Evolutionary conservation across 495 filamentous ascomycete species (phyloP).

Genomic region (Aspergillus sclerotiicarbonarius): DNA sequence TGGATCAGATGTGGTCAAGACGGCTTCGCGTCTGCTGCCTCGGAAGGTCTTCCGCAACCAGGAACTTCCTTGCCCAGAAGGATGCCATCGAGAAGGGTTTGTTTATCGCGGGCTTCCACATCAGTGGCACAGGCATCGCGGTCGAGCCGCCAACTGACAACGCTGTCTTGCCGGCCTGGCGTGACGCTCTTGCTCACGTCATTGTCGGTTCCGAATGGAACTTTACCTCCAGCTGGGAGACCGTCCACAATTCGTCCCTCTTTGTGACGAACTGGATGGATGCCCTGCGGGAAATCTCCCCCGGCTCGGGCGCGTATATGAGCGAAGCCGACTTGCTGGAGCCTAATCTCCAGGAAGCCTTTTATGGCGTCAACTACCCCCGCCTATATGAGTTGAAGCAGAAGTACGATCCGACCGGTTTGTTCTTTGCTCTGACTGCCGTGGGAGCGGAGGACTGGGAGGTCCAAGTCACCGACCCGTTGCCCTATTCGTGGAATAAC

Average conservation of each 20-base stretch:
- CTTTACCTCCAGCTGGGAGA: conserved; percentile 16
- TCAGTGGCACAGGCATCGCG: conserved; percentile 52
- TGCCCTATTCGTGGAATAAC: conserved; percentile 30
- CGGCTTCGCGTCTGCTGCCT: conserved; percentile 53
- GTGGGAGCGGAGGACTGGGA: conserved; percentile 56
- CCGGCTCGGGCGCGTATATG: conserved; percentile 38
- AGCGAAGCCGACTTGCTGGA: conserved; percentile 55
- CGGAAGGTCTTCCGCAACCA: conserved; percentile 42
- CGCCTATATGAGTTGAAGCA: conserved; percentile 51
- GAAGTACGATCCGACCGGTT: conserved; percentile 51
- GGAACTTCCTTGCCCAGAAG: conserved; percentile 44
- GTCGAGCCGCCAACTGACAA: conserved; percentile 33
- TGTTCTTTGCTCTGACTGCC: conserved; percentile 56
- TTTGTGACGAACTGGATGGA: conserved; percentile 34
- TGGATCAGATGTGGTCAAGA: conserved; percentile 36
- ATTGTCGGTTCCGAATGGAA: conserved; percentile 38
- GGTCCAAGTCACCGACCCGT: conserved; percentile 26
- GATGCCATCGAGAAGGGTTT: conserved; percentile 35
- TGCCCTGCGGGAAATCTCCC: conserved; percentile 46
- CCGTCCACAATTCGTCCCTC: conserved; percentile 2
- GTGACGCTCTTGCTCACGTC: conserved; percentile 50
- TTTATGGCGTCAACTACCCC: conserved; percentile 57
- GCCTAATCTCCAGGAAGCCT: conserved; percentile 60
- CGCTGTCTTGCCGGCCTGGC: conserved; percentile 56
- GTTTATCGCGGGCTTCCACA: conserved; percentile 34